A percentile compares a stretch with the other conserved stretches of the same genome.
phyloP scores from a whole-genome alignment of 768 basidiomycete genomes.

The Phylloporus arenicola region DNA sequence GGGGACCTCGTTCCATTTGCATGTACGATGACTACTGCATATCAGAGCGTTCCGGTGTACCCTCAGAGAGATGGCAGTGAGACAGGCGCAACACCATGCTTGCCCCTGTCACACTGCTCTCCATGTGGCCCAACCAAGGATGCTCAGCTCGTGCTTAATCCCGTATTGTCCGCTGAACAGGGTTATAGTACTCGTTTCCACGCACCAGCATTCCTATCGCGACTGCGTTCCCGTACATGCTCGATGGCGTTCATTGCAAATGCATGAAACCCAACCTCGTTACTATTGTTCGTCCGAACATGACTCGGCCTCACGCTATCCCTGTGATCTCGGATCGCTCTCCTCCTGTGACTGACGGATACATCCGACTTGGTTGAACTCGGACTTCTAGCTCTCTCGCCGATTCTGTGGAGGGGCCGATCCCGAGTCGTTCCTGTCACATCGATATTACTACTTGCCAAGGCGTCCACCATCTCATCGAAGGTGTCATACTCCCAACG shows the following conservation, averaged over 20 bases:
- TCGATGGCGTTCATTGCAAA: slow-evolving; percentile 6
- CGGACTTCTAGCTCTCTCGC: not conserved
- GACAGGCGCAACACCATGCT: slow-evolving; percentile 9
- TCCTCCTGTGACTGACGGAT: slow-evolving; percentile 5
- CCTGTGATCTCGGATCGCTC: slow-evolving; percentile 4
- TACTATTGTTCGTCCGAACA: not conserved
- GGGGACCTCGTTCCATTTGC: slow-evolving; percentile 6
- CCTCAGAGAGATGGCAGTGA: slow-evolving; percentile 5
- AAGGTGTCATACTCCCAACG: slow-evolving; percentile 5
- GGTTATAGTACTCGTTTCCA: slow-evolving; percentile 18
- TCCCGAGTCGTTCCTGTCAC: slow-evolving; percentile 1
- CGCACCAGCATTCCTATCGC: slow-evolving; percentile 7
- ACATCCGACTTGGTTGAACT: not conserved
- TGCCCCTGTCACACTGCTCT: slow-evolving; percentile 4
- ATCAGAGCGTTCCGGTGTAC: not conserved
- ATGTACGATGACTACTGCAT: no score
- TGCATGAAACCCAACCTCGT: not conserved
- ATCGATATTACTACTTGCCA: not conserved
- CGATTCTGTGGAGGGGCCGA: slow-evolving; percentile 1
- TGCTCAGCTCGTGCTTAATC: slow-evolving; percentile 11
- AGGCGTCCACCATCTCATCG: not conserved
- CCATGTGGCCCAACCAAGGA: not conserved
- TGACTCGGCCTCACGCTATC: slow-evolving; percentile 4
- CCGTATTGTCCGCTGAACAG: slow-evolving; percentile 20
- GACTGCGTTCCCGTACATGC: slow-evolving; percentile 6